Evolutionary conservation across 2,329 filamentous ascomycete species (phyloP).

Genomic region (Apiospora rasikravindrae): DNA sequence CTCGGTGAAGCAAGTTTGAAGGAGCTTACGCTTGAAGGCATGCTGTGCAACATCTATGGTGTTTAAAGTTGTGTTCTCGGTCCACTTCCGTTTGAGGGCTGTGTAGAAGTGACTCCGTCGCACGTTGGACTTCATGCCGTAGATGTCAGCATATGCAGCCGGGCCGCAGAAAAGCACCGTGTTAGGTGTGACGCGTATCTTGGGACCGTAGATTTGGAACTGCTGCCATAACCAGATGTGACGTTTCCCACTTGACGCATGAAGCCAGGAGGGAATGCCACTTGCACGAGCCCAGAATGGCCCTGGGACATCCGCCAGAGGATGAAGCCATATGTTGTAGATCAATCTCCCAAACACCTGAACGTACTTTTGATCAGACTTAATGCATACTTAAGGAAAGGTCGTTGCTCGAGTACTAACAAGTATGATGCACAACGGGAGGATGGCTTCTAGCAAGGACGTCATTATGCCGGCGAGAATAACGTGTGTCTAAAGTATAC

Average conservation of each 20-base stretch:
- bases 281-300: neutral
- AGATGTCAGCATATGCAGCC: neutral
- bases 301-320: neutral
- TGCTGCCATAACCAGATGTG: neutral
- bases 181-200: neutral
- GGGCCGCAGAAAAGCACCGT: neutral
- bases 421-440: too few relatives aligned
- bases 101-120: conserved; percentile 29
- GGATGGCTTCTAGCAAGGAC: too few relatives aligned
- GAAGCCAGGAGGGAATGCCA: neutral
- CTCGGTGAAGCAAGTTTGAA: conserved; percentile 32
- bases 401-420: too few relatives aligned
- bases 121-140: conserved; percentile 32
- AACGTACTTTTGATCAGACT: too few relatives aligned
- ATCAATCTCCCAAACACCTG: neutral
- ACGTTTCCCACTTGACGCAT: neutral
- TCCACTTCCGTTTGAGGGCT: conserved; percentile 20
- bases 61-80: conserved; percentile 26
- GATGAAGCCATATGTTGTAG: neutral
- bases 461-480: too few relatives aligned
- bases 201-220: neutral
- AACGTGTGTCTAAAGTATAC: too few relatives aligned
- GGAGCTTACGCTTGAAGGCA: conserved; percentile 28
- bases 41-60: conserved; percentile 28
- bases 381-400: too few relatives aligned